Evolutionary conservation across 306 rosid species (phyloP).

Genomic region (apple (Malus domestica)): DNA sequence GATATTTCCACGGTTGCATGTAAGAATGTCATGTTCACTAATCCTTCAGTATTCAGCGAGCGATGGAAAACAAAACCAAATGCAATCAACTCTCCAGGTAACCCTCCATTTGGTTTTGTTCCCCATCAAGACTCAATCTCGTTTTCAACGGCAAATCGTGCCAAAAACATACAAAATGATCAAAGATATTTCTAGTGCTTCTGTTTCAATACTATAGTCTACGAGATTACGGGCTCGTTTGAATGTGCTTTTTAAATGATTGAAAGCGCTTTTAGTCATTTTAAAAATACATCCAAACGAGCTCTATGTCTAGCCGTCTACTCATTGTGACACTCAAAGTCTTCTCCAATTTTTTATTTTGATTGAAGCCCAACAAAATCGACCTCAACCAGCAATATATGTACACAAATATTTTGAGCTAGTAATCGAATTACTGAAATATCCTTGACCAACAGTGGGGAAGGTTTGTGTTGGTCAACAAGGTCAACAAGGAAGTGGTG

Average conservation of each 20-base stretch:
- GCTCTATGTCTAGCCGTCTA: background rate
- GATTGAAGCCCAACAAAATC: too few relatives aligned
- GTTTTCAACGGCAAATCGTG: background rate
- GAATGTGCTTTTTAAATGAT: too few relatives aligned
- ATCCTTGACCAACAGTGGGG: background rate
- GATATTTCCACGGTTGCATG: background rate
- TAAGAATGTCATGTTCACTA: background rate
- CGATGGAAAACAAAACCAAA: too few relatives aligned
- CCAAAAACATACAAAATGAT: background rate
- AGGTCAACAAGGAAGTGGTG: constrained; percentile 1
- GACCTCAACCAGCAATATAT: background rate
- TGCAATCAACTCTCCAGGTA: background rate
- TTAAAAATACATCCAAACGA: too few relatives aligned
- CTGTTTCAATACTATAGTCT: too few relatives aligned
- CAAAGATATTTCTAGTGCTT: too few relatives aligned
- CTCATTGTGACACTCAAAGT: background rate
- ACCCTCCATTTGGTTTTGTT: background rate
- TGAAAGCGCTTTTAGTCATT: too few relatives aligned
- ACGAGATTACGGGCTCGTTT: too few relatives aligned
- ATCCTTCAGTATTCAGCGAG: background rate
- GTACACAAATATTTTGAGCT: background rate
- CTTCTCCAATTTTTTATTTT: background rate
- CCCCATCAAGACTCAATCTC: background rate
- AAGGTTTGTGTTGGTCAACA: background rate
- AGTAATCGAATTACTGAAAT: background rate